phyloP scores from a whole-genome alignment of 23 red algal genomes.

The Gracilaria domingensis region DNA sequence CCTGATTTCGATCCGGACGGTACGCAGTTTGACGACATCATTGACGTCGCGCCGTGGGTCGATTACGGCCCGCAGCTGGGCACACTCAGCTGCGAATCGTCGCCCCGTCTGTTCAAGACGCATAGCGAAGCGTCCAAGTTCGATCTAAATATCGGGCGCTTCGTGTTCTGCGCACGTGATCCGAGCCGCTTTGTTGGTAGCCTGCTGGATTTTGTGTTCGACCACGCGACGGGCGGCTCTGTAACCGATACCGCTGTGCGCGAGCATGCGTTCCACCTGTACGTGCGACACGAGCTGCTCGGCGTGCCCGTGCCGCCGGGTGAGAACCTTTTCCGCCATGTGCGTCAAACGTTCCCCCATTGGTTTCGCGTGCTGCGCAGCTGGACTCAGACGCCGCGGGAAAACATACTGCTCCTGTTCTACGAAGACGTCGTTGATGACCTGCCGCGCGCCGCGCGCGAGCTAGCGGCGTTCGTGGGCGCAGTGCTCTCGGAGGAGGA shows the following conservation, averaged over 20 bases:
- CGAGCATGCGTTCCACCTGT: conserved; percentile 3
- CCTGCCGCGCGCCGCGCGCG: neutral
- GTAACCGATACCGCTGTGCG: neutral
- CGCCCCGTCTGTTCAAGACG: conserved; percentile 48
- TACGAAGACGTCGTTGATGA: conserved; percentile 49
- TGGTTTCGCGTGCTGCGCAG: conserved; percentile 12
- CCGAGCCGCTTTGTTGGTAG: conserved; percentile 6
- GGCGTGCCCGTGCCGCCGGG: neutral
- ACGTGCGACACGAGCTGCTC: conserved; percentile 10
- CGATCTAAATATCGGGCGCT: neutral
- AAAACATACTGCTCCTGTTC: conserved; percentile 31
- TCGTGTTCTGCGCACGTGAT: conserved; percentile 5
- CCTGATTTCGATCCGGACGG: conserved; percentile 42
- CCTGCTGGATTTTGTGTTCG: conserved; percentile 39
- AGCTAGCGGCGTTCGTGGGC: neutral
- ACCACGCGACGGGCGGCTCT: neutral
- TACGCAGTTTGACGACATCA: conserved; percentile 22
- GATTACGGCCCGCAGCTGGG: conserved; percentile 38
- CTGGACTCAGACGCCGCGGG: neutral
- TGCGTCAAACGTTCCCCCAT: neutral
- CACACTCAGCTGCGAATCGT: neutral
- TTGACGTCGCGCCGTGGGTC: conserved; percentile 47
- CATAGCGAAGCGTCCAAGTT: neutral
- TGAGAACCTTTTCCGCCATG: neutral
- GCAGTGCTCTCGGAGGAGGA: neutral